These are phyloP conservation scores for Immersiella caudata DNA, from an alignment of 495 filamentous ascomycete species.

Conservation along the genomic window DNA sequence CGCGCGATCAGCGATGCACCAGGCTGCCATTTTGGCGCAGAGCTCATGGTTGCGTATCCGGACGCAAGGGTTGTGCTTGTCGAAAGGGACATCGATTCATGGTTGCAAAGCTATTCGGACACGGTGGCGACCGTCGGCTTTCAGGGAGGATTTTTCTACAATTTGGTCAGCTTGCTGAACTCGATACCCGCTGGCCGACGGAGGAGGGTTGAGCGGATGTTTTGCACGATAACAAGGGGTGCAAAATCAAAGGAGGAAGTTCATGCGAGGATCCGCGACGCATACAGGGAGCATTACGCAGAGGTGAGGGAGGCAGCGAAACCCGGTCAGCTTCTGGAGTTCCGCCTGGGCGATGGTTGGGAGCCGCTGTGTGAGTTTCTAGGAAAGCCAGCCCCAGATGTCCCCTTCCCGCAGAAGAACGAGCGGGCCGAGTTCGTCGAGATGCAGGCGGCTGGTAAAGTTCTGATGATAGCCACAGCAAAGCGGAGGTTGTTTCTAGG, in stretches of 20 bases:
- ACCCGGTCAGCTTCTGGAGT: slow-evolving; percentile 39
- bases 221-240: too few relatives aligned
- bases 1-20: slow-evolving; percentile 7
- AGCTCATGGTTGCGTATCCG: slow-evolving; percentile 65
- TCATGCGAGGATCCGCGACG: slow-evolving; percentile 17
- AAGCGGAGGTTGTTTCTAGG: neutral
- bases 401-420: neutral
- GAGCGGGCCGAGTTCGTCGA: slow-evolving; percentile 9
- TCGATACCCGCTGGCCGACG: neutral
- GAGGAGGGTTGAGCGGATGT: slow-evolving; percentile 5
- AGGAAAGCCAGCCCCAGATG: slow-evolving; percentile 30
- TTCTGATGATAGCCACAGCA: too few relatives aligned
- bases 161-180: slow-evolving; percentile 4
- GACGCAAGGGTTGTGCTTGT: slow-evolving; percentile 67
- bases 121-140: neutral
- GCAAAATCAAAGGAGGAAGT: slow-evolving; percentile 1
- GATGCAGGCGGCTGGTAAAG: neutral
- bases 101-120: slow-evolving; percentile 24
- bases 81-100: slow-evolving; percentile 51
- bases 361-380: slow-evolving; percentile 49
- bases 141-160: neutral
- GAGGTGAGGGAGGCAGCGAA: slow-evolving; percentile 35
- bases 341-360: slow-evolving; percentile 48
- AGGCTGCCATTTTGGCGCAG: slow-evolving; percentile 47
- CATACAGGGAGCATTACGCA: slow-evolving; percentile 36